Evolutionary conservation across 2,329 filamentous ascomycete species (phyloP).

Genomic region (Paecilomyces fulvus): DNA sequence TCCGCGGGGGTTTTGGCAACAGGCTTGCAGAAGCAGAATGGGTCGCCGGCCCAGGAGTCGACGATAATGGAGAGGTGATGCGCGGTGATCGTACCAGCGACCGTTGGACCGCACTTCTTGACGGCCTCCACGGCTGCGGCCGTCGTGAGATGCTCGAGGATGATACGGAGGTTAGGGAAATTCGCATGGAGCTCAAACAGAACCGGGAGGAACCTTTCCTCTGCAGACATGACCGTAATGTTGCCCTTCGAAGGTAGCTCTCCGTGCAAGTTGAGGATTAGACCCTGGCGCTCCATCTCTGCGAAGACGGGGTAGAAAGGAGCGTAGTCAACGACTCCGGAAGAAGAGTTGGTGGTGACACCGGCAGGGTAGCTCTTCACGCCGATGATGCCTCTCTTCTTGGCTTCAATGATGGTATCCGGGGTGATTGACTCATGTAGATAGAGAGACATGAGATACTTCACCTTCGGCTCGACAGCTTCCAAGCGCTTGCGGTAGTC

Average conservation of each 20-base stretch:
- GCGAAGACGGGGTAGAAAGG: constrained; percentile 57
- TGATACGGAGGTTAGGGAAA: constrained; percentile 54
- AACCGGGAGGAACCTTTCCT: constrained; percentile 72
- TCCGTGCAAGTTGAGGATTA: constrained; percentile 90
- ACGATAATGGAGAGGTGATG: constrained; percentile 77
- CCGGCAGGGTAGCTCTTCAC: constrained; percentile 40
- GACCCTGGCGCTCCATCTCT: constrained; percentile 76
- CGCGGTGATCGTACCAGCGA: constrained; percentile 64
- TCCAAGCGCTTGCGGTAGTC: constrained; percentile 57
- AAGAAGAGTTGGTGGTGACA: constrained; percentile 51
- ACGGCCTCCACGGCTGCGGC: constrained; percentile 73
- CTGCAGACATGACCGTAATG: constrained; percentile 56
- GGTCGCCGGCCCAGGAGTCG: constrained; percentile 62
- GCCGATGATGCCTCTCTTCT: constrained; percentile 63
- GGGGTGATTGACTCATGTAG: constrained; percentile 57
- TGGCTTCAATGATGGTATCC: constrained; percentile 63
- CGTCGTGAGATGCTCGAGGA: constrained; percentile 82
- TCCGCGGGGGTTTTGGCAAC: constrained; percentile 65
- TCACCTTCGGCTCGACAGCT: constrained; percentile 53
- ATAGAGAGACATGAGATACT: constrained; percentile 68
- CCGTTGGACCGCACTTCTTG: constrained; percentile 63
- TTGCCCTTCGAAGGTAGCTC: constrained; percentile 56
- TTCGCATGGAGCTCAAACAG: constrained; percentile 61
- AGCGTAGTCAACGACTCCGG: constrained; percentile 38
- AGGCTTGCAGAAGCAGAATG: constrained; percentile 74